Conservation (phyloP, 1,139 yeast genomes). For the Candida sanyaensis region DNA sequence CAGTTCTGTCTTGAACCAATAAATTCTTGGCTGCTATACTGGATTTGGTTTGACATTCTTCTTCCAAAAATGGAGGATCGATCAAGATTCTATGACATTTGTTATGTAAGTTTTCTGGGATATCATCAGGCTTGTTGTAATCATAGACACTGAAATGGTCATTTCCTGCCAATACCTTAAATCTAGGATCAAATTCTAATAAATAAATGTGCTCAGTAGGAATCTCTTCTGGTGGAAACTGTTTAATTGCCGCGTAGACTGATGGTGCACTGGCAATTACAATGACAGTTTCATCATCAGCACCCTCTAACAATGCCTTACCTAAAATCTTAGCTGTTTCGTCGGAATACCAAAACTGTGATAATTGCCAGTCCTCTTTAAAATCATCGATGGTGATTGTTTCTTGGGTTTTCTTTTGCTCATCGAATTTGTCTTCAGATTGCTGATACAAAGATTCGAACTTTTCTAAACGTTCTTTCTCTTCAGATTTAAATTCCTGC, state of each 20-base stretch:
- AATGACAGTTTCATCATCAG: constrained; percentile 66
- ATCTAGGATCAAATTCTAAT: constrained; percentile 76
- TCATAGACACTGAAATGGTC: constrained; percentile 73
- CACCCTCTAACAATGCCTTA: constrained; percentile 72
- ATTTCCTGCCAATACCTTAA: constrained; percentile 68
- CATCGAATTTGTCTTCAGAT: constrained; percentile 57
- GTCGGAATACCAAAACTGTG: constrained; percentile 88
- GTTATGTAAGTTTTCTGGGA: constrained; percentile 59
- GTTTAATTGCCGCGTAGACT: constrained; percentile 79
- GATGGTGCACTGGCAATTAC: constrained; percentile 89
- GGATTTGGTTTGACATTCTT: constrained; percentile 77
- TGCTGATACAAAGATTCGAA: constrained; percentile 57
- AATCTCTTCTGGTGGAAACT: constrained; percentile 48
- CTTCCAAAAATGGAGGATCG: constrained; percentile 87
- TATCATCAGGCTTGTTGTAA: constrained; percentile 64
- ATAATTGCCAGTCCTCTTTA: constrained; percentile 90
- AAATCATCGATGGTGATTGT: constrained; percentile 58
- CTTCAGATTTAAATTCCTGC: constrained; percentile 70
- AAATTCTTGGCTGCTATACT: constrained; percentile 68
- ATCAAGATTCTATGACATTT: constrained; percentile 74
- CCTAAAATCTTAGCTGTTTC: constrained; percentile 69
- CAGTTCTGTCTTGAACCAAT: constrained; percentile 40
- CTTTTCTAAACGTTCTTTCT: constrained; percentile 55
- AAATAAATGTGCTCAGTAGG: constrained; percentile 73
- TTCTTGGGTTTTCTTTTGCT: constrained; percentile 15